Base-by-base conservation (phyloP, 345 rosid species). In the Corymbia maculata region DNA sequence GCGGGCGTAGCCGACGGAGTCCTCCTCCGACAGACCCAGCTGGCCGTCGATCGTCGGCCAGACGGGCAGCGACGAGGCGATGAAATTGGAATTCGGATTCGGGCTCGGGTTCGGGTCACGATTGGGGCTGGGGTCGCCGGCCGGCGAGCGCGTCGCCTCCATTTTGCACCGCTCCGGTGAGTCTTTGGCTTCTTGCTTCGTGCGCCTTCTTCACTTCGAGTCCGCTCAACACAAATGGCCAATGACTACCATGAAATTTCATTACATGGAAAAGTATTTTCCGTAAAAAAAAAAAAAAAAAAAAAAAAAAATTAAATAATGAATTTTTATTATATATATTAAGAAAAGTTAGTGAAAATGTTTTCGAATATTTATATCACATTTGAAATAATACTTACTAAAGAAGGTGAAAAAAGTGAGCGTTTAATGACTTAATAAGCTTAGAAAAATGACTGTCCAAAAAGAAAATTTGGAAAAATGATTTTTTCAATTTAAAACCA, bases 1-100 rank as follows among this genome's bases (percentile, higher is more conserved):
- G 24, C 98, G 96, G 14, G 98, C 99, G 92, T 97, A 94, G 79
- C 90, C 92, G 87, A 95, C 90, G n/a, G 99, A 94, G 57, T 96
- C 97, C 44, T 97, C 99, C 94, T 97, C 98, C 88, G 97, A 90
- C 24, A 97, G 92, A 9, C 99, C 99, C 66, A 98, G 89, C 28
- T 97, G 93, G 13, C 99, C 99, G 85, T 98, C 98, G 87, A 98
- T 93, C 19, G 99, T 97, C 15, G 98, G 98, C 98, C 98, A 98
- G 47, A 97, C 88, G 51, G 97, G 97, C 75, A 90, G 86, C 49
- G 96, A 92, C 51, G 91, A 89, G 13, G 92, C 57, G 44, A 95
- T 89, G n/a, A 95, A 90, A 15, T 91, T 89, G 50, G 75, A 30
- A 30, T 57, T 85, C 82, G 55, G 84, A 87, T 42, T 86, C 24